Conservation (phyloP, 225 moss, liverwort and hornwort genomes). For the Pleurozium schreberi region DNA sequence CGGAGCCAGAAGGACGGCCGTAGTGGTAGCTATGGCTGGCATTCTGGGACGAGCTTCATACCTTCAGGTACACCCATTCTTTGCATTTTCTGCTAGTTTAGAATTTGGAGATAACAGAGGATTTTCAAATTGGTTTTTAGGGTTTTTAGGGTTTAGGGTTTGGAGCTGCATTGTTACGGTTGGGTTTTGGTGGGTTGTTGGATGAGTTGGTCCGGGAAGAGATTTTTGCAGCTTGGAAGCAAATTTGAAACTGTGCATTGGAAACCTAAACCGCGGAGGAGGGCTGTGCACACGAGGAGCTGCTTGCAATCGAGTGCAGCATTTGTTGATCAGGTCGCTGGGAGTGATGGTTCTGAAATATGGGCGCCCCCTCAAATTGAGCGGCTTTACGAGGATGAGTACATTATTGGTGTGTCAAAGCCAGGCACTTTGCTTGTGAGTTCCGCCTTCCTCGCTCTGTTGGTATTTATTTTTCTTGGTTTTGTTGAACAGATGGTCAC, state of each 20-base stretch:
- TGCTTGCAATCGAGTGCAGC: background rate
- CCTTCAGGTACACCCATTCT: background rate
- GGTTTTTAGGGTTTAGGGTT: background rate
- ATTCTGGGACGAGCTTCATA: constrained; percentile 20
- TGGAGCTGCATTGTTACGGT: background rate
- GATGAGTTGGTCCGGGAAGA: background rate
- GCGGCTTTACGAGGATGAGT: constrained; percentile 54
- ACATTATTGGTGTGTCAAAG: constrained; percentile 50
- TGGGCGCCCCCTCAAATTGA: constrained; percentile 42
- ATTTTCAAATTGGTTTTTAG: background rate
- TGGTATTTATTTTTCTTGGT: background rate
- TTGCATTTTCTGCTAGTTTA: background rate
- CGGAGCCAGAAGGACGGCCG: background rate
- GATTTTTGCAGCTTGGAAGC: constrained; percentile 22
- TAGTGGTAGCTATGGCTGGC: constrained; percentile 4
- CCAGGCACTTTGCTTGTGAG: constrained; percentile 58
- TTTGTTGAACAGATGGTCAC: background rate
- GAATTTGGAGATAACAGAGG: background rate
- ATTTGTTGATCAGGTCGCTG: background rate
- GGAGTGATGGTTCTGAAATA: background rate
- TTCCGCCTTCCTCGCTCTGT: background rate
- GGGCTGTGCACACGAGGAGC: background rate
- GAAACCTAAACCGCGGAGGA: constrained; percentile 16
- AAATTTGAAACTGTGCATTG: constrained; percentile 22
- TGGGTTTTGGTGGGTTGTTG: background rate